phyloP scores from a whole-genome alignment of 352 stramenopile species.

The Phytophthora capsici region DNA sequence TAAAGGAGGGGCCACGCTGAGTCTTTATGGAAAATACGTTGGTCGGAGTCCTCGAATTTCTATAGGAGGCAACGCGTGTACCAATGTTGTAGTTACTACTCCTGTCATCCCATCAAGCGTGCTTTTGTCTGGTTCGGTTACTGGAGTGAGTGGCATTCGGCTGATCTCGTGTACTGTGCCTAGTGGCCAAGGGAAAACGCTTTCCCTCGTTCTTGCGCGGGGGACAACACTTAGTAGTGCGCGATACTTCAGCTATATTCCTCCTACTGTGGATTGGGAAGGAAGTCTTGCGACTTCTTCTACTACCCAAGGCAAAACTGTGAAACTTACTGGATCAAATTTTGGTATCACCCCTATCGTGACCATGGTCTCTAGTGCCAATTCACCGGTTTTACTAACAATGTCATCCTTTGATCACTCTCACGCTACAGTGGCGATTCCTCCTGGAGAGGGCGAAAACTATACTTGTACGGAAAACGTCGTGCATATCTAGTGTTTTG shows the following conservation, averaged over 20 bases:
- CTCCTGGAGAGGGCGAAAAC: constrained; percentile 48
- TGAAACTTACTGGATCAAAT: constrained; percentile 49
- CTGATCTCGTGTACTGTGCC: constrained; percentile 53
- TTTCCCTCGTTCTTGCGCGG: constrained; percentile 42
- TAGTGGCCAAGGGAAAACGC: constrained; percentile 51
- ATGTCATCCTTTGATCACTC: constrained; percentile 42
- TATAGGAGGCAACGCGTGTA: constrained; percentile 39
- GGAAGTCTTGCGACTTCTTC: constrained; percentile 35
- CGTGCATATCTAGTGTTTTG: no score
- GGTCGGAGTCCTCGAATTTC: constrained; percentile 47
- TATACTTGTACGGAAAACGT: no score
- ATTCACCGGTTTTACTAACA: constrained; percentile 11
- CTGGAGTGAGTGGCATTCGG: constrained; percentile 41
- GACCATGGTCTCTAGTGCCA: constrained; percentile 14
- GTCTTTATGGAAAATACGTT: constrained; percentile 63
- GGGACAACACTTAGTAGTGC: constrained; percentile 47
- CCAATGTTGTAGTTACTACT: constrained; percentile 35
- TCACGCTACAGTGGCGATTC: constrained; percentile 48
- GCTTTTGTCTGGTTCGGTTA: constrained; percentile 29
- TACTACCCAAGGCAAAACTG: constrained; percentile 49
- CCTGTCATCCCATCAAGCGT: constrained; percentile 27
- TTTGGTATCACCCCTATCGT: constrained; percentile 50
- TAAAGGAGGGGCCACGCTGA: constrained; percentile 49
- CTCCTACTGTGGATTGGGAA: constrained; percentile 49
- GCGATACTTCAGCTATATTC: constrained; percentile 61